Evolutionary conservation across 164 flowering plant genomes (phyloP), one percentile per base, ranked within the genome.

Genomic region (Hamamelis virginiana): DNA sequence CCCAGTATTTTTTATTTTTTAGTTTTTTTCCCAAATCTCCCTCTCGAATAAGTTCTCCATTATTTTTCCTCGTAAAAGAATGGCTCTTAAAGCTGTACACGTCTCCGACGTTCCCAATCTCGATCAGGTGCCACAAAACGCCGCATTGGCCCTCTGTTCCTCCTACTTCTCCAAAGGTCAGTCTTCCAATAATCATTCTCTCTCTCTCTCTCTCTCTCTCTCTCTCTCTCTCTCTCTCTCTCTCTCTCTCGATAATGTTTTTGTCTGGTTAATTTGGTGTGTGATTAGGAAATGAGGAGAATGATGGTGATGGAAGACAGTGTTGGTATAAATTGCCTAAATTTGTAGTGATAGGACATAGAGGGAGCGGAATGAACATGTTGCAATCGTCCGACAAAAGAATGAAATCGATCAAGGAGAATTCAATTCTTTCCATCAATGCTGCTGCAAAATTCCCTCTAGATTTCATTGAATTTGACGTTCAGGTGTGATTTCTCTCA

Each of bases 351-450:
- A 78, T 93, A 33, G 98, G 98, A 3, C 98, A 93, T 75, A 78
- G 98, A 63, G 98, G 98, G 9, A 68, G 73, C 67, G 98, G 97
- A 11, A 93, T 93, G 98, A 93, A 93, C 80, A 69, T 75, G 68
- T 68, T 91, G 64, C 84, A 84, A 18, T 88, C 91, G 4, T 4
- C 81, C 1, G 95, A 89, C 75, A 58, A 59, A 38, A 86, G 94
- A 67, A 82, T 89, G 89, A 83, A 84, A 67, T 74, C 83, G 3
- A 58, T 88, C 25, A 93, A 89, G 63, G 98, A 93, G 77, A 93
- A 93, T 59, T 80, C 97, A 0, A 75, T 93, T 61, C 70, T 80
- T 2, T 93, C 98, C 8, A 91, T 93, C 82, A 84, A 91, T 45
- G 58, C 81, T 1, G 98, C 97, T 33, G 85, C 78, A 0, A 75